phyloP scores from a whole-genome alignment of 371 early-diverging fungal species.

The Mortierella sp. region DNA sequence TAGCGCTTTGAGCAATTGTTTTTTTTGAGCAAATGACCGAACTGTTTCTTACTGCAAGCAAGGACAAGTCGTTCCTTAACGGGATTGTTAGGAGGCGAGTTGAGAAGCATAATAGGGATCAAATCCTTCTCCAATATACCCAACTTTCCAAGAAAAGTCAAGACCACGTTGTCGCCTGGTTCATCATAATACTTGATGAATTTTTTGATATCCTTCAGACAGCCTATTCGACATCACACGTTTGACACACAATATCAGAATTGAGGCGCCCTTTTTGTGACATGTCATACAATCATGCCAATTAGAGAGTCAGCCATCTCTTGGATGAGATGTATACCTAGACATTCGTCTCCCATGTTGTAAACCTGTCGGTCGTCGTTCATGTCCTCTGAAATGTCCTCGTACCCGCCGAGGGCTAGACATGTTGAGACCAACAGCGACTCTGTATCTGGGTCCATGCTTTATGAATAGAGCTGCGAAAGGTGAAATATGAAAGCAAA shows the following conservation, averaged over 20 bases:
- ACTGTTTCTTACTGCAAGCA: slow-evolving; percentile 64
- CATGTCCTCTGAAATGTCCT: slow-evolving; percentile 62
- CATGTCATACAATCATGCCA: background rate
- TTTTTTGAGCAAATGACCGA: background rate
- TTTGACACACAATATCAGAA: background rate
- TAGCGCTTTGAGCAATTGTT: background rate
- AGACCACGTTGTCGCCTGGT: slow-evolving; percentile 68
- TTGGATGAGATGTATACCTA: slow-evolving; percentile 62
- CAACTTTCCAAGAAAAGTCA: slow-evolving; percentile 80
- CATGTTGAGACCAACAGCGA: slow-evolving; percentile 80
- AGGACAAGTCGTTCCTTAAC: slow-evolving; percentile 64
- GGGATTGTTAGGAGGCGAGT: slow-evolving; percentile 58
- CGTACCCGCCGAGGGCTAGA: slow-evolving; percentile 84
- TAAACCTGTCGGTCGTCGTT: slow-evolving; percentile 67
- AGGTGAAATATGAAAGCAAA: background rate
- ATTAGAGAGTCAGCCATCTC: background rate
- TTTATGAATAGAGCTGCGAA: background rate
- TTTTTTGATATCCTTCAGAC: slow-evolving; percentile 81
- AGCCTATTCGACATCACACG: slow-evolving; percentile 56
- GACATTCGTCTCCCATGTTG: slow-evolving; percentile 84
- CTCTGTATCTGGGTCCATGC: slow-evolving; percentile 57
- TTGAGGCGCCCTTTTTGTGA: background rate
- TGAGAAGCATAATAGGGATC: slow-evolving; percentile 79
- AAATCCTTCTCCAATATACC: slow-evolving; percentile 80
- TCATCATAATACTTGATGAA: slow-evolving; percentile 81